Conservation (phyloP, 768 basidiomycete genomes). For the Dentipellis fragilis region DNA sequence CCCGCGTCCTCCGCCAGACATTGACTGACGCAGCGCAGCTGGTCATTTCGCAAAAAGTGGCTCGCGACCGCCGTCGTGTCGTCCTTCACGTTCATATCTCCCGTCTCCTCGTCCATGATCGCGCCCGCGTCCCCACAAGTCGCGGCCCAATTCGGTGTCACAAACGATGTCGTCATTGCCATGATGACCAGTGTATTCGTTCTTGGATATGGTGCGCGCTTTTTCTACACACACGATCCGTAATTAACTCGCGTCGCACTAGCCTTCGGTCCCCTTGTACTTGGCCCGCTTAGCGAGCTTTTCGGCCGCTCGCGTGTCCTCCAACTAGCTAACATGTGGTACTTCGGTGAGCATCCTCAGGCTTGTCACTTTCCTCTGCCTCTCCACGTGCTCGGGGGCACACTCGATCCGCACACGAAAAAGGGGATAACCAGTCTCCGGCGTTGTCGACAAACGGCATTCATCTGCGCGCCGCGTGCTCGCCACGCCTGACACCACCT, state of each 20-base stretch:
- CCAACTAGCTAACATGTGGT: conserved; percentile 57
- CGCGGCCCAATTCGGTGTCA: conserved; percentile 43
- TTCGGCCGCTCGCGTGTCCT: conserved; percentile 56
- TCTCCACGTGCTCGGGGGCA: no score
- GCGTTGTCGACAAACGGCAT: no score
- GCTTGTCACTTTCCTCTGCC: no score
- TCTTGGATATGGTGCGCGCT: conserved; percentile 44
- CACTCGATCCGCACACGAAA: no score
- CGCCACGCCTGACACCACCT: background rate
- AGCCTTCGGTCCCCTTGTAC: conserved; percentile 38
- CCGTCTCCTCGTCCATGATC: conserved; percentile 66
- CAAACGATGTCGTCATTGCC: conserved; percentile 34
- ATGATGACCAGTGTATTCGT: conserved; percentile 53
- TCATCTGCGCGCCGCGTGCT: no score
- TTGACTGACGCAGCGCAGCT: background rate
- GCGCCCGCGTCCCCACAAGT: conserved; percentile 52
- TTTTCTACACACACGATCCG: background rate
- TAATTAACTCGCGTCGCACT: conserved; percentile 2
- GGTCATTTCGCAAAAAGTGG: conserved; percentile 1
- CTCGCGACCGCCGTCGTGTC: conserved; percentile 48
- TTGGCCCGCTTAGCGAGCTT: conserved; percentile 62
- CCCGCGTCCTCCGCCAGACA: no score
- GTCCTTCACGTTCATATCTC: conserved; percentile 51
- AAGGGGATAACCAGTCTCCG: no score
- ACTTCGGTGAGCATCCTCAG: conserved; percentile 40